Conservation (phyloP, 805 yeast species). For the Candida alai region DNA sequence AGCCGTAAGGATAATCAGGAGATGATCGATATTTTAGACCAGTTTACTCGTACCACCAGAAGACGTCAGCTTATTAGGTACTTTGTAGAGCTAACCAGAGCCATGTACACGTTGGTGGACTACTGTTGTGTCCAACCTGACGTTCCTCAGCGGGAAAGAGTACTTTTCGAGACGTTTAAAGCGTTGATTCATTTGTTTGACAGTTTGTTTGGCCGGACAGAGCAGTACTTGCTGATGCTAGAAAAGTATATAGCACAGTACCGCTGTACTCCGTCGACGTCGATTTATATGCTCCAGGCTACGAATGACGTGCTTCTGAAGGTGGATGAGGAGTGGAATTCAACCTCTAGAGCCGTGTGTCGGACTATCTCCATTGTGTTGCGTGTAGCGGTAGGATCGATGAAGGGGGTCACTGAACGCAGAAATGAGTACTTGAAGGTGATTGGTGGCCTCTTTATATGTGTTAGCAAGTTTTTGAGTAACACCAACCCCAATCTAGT, state of each 20-base stretch:
- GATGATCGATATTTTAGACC: slow-evolving; percentile 43
- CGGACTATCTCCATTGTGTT: slow-evolving; percentile 53
- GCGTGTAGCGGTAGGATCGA: slow-evolving; percentile 31
- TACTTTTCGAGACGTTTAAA: slow-evolving; percentile 43
- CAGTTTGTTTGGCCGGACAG: slow-evolving; percentile 60
- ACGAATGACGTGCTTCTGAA: slow-evolving; percentile 45
- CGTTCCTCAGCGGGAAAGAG: slow-evolving; percentile 23
- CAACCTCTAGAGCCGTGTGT: slow-evolving; percentile 60
- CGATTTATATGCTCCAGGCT: slow-evolving; percentile 45
- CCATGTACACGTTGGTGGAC: slow-evolving; percentile 32
- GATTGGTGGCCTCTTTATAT: slow-evolving; percentile 35
- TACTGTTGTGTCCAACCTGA: slow-evolving; percentile 10
- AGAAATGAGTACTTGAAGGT: slow-evolving; percentile 25
- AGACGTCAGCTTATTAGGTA: slow-evolving; percentile 52
- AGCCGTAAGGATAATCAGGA: slow-evolving; percentile 32
- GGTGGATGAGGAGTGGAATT: slow-evolving; percentile 56
- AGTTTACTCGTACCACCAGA: slow-evolving; percentile 46
- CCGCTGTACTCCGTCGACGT: slow-evolving; percentile 44
- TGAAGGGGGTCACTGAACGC: slow-evolving; percentile 9
- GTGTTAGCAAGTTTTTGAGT: slow-evolving; percentile 43
- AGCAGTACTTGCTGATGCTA: slow-evolving; percentile 55
- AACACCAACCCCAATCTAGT: slow-evolving; percentile 45
- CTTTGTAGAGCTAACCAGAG: slow-evolving; percentile 53
- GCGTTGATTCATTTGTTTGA: slow-evolving; percentile 60
- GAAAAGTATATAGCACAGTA: slow-evolving; percentile 43